Evolutionary conservation across 257 asterid genomes (phyloP), one percentile per base, ranked within the genome.

Genomic region (Orobanche coerulescens): DNA sequence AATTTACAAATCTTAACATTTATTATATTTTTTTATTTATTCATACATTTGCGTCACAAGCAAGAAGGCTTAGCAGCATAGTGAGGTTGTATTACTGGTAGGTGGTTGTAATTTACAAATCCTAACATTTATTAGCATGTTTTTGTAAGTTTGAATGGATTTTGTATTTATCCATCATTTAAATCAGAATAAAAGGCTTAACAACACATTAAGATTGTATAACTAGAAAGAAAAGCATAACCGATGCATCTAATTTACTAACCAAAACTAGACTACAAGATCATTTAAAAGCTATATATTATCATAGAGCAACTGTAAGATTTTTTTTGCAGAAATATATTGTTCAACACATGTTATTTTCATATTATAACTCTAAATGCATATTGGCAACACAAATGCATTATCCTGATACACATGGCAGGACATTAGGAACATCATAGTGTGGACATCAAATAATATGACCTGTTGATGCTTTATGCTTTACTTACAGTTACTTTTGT

Each of bases 241-340:
- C 8, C 37, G 3, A 56, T n/a, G 61, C 49, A 20, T 10, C 9
- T 34, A 28, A 23, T 16, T 70, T 70, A 47, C 50, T 58, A 43
- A 16, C 16, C 24, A 6, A 28, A 40, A 53, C 61, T 34, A 16
- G 48, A 65, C 14, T 24, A n/a, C 31, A n/a, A n/a, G n/a, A n/a
- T n/a, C n/a, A n/a, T n/a, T n/a, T n/a, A n/a, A n/a, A n/a, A n/a
- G n/a, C 50, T 37, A 49, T 18, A 34, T 24, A 31, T 55, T 24
- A 86, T 46, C 87, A 97, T 64, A 95, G 86, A 58, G 81, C 94
- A 69, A 86, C 70, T 76, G 98, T 88, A 75, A 79, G 90, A 48
- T 39, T n/a, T n/a, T n/a, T 40, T 65, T 34, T 47, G 15, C 47
- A 2, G 16, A 39, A 2, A 44, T 11, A 23, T 44, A 49, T 64